Evolutionary conservation across 148 eudicot genomes (phyloP).

Genomic region (Diospyros kaki): DNA sequence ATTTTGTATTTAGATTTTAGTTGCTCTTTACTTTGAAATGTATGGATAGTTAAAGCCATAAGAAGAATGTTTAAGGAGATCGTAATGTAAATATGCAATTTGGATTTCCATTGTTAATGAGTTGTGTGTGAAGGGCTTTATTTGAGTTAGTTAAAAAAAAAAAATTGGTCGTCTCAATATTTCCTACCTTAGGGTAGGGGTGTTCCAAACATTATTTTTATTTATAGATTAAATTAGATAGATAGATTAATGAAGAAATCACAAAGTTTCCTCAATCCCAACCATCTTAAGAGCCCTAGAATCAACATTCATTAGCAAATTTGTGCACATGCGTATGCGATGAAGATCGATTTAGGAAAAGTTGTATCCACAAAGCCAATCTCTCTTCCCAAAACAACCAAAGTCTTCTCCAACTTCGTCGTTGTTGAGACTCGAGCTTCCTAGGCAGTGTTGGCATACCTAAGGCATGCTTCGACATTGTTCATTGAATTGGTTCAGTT

Average conservation of each 20-base stretch:
- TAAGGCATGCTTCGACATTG: conserved; percentile 44
- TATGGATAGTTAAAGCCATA: too few species aligned
- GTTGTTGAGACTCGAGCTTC: conserved; percentile 47
- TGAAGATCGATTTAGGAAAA: conserved; percentile 49
- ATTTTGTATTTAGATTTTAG: too few species aligned
- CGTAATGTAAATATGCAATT: too few species aligned
- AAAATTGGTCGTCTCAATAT: too few species aligned
- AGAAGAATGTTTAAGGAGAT: too few species aligned
- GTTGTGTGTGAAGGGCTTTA: too few species aligned
- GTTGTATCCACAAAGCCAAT: conserved; percentile 34
- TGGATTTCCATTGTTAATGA: too few species aligned
- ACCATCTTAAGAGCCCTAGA: neutral
- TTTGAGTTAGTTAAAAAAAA: too few species aligned
- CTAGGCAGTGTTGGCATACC: conserved; percentile 39
- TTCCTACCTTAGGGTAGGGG: too few species aligned
- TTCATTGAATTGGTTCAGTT: conserved; percentile 41
- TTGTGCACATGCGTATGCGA: conserved; percentile 1
- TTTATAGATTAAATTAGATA: too few species aligned
- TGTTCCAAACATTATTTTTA: too few species aligned
- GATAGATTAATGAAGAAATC: neutral
- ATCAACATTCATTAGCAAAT: neutral
- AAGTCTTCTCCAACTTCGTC: conserved; percentile 42
- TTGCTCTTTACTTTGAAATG: too few species aligned
- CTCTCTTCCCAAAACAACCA: conserved; percentile 50
- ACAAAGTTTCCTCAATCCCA: neutral